Conservation (phyloP, 768 basidiomycete genomes). For the Leccinum boreale region DNA sequence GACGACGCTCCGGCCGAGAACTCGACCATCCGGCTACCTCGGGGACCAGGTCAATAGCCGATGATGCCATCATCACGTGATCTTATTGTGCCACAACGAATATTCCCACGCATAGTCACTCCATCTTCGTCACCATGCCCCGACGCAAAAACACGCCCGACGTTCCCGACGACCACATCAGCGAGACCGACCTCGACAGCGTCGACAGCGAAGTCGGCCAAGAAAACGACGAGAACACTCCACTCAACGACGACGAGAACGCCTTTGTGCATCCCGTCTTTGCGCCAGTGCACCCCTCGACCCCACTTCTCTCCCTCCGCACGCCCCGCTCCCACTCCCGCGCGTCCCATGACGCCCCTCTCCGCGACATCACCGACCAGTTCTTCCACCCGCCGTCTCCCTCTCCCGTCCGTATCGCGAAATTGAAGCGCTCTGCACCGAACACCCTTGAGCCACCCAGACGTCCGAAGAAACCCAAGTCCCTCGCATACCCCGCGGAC, state of each 20-base stretch:
- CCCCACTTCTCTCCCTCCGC: slow-evolving; percentile 16
- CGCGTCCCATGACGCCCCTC: slow-evolving; percentile 18
- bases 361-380: slow-evolving; percentile 34
- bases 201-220: background rate
- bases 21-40: slow-evolving; percentile 3
- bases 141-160: slow-evolving; percentile 10
- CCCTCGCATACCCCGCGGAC: slow-evolving; percentile 28
- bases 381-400: slow-evolving; percentile 34
- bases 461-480: slow-evolving; percentile 32
- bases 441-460: slow-evolving; percentile 26
- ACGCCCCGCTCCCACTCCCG: slow-evolving; percentile 24
- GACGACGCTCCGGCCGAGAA: background rate
- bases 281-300: background rate
- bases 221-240: background rate
- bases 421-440: slow-evolving; percentile 14
- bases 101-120: slow-evolving; percentile 25
- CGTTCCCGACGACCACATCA: slow-evolving; percentile 7
- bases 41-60: slow-evolving; percentile 9
- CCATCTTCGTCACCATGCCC: slow-evolving; percentile 12
- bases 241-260: slow-evolving; percentile 18
- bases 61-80: slow-evolving; percentile 15
- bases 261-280: slow-evolving; percentile 1
- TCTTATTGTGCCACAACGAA: background rate
- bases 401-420: slow-evolving; percentile 26
- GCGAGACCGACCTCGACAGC: slow-evolving; percentile 17